These are phyloP conservation scores for Colletotrichum destructivum DNA, from an alignment of 2,329 filamentous ascomycete species.

Conservation along the genomic window DNA sequence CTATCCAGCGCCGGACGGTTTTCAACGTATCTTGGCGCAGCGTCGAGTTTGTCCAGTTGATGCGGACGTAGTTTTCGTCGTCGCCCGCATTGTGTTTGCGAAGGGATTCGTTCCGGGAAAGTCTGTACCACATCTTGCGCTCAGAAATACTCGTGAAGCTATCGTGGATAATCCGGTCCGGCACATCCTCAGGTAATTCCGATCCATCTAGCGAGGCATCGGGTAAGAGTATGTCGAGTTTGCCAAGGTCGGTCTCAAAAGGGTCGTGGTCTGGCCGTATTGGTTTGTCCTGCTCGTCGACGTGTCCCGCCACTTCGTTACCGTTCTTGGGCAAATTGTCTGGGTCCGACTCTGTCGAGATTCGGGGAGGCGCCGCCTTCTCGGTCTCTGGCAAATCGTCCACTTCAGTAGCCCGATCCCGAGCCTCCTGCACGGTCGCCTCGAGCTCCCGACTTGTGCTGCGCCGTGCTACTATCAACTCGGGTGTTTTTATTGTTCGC, in stretches of 20 bases:
- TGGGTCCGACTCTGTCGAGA: not conserved
- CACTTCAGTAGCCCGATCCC: not conserved
- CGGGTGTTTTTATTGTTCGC: conserved; percentile 25
- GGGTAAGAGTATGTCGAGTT: conserved; percentile 54
- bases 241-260: conserved; percentile 51
- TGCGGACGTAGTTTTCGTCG: conserved; percentile 71
- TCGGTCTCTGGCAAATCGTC: not conserved
- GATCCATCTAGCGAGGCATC: conserved; percentile 39
- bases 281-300: conserved; percentile 19
- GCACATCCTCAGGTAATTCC: conserved; percentile 50
- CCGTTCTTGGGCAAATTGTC: not conserved
- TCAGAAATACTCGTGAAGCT: conserved; percentile 69
- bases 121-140: conserved; percentile 76
- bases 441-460: conserved; percentile 31
- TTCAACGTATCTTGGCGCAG: conserved; percentile 68
- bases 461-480: conserved; percentile 8
- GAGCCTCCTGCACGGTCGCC: not conserved
- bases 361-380: not conserved
- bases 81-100: conserved; percentile 70
- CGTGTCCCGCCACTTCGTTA: not conserved
- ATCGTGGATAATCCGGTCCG: conserved; percentile 66
- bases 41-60: conserved; percentile 71
- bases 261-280: conserved; percentile 33
- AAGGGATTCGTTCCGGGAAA: conserved; percentile 73
- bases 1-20: conserved; percentile 77